Evolutionary conservation across 495 filamentous ascomycete species (phyloP), one percentile per base, ranked within the genome.

Genomic region (Penicillium mononematosum): DNA sequence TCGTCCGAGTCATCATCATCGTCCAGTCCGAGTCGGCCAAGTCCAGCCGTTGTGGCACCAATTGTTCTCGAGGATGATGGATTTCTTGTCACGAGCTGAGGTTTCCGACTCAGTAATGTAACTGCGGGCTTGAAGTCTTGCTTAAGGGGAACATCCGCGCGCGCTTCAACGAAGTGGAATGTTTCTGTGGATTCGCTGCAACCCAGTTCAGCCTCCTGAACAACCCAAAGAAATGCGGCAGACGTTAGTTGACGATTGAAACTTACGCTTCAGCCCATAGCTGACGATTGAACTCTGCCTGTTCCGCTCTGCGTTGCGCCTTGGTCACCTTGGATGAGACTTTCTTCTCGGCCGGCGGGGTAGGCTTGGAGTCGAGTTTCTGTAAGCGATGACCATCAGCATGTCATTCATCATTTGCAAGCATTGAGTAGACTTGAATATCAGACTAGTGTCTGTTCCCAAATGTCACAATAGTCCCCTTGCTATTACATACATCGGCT

Each of bases 181-280:
- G 82, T 85, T 58, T 89, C 82, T 19, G 83, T 81, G 19, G 82
- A 68, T 66, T 87, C 83, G 44, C 78, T 86, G 72, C 16, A 41
- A 22, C 36, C 6, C 4, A 44, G 3, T 38, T 50, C 31, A 50
- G 47, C 5, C 17, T 50, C 17, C 36, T 34, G 24, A 43, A 19
- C 24, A 32, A 34, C 38, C 27, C 8, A 4, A 14, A 5, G 50
- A 17, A 45, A 45, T 36, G 14, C n/a, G n/a, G 25, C 11, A 45
- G 7, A 22, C 19, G 16, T 12, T 9, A 7, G 1, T 1, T 9
- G 12, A 7, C 12, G n/a, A 17, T 43, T 41, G 25, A 32, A 12
- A 78, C 84, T 55, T 85, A 94, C 86, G 92, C 92, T 71, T 90
- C 84, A 55, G 92, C 84, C 92, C 92, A 97, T 50, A 97, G 69